Percentiles rank a stretch among this genome's conserved stretches.
phyloP scores from a whole-genome alignment of 2,329 filamentous ascomycete species.

The Penicillium sp. region DNA sequence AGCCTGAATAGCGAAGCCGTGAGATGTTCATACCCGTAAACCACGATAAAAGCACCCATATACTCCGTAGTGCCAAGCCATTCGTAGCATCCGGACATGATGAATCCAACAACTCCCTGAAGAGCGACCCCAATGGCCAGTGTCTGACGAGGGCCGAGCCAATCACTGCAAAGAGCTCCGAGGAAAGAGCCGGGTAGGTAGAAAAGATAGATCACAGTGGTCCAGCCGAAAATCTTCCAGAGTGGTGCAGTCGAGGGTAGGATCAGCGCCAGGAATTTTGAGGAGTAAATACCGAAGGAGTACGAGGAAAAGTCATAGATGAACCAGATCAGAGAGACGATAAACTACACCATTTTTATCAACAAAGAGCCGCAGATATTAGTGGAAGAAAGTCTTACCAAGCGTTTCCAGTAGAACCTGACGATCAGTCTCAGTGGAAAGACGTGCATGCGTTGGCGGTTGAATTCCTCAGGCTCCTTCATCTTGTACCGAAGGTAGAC shows the following conservation, averaged over 20 bases:
- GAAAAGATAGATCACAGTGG: constrained; percentile 83
- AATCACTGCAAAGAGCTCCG: constrained; percentile 76
- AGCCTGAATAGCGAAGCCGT: background rate
- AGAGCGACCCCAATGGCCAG: constrained; percentile 68
- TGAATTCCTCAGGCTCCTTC: constrained; percentile 77
- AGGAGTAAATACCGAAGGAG: constrained; percentile 82
- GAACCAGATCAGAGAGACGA: constrained; percentile 80
- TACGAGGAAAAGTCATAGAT: constrained; percentile 85
- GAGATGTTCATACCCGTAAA: constrained; percentile 59
- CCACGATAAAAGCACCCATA: constrained; percentile 73
- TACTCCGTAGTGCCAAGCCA: constrained; percentile 66
- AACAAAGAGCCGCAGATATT: background rate
- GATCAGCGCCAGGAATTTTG: constrained; percentile 60
- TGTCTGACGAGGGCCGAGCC: constrained; percentile 74
- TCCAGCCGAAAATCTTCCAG: constrained; percentile 83
- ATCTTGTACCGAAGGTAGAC: constrained; percentile 71
- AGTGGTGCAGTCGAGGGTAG: constrained; percentile 62
- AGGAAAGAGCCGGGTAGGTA: constrained; percentile 80
- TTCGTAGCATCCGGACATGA: constrained; percentile 80
- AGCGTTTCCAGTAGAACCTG: constrained; percentile 71
- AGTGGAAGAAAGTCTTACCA: constrained; percentile 41
- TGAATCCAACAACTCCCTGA: constrained; percentile 80
- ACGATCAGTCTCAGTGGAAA: constrained; percentile 55
- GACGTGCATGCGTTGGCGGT: constrained; percentile 67
- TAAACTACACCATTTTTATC: constrained; percentile 32